Percentiles rank a stretch among this genome's conserved stretches.
These are phyloP conservation scores for Alternaria sp. DNA, from an alignment of 2,329 filamentous ascomycete genomes.

Conservation along the genomic window DNA sequence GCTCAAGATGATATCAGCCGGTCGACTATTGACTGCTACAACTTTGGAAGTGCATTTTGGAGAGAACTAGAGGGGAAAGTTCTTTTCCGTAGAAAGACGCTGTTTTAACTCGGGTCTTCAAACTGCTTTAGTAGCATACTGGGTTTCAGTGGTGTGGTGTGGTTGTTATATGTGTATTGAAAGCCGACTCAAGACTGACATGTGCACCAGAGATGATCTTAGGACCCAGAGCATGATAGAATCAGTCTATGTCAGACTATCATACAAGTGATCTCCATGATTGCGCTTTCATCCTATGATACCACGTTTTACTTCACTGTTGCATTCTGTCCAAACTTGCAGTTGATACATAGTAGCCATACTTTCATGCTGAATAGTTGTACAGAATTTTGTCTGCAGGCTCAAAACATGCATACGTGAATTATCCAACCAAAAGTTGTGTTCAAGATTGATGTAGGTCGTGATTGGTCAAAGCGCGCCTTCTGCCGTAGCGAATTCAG, in stretches of 20 bases:
- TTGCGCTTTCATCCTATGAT: background rate
- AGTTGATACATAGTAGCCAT: background rate
- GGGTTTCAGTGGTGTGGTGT: background rate
- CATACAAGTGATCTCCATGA: background rate
- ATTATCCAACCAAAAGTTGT: background rate
- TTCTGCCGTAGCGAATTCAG: constrained; percentile 13
- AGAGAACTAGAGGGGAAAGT: background rate
- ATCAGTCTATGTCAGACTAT: background rate
- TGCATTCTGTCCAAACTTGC: background rate
- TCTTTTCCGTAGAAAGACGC: background rate
- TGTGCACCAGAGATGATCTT: background rate
- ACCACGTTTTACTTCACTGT: background rate
- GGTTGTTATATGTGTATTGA: background rate
- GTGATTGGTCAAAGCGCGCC: constrained; percentile 17
- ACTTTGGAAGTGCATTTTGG: background rate
- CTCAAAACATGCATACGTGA: background rate
- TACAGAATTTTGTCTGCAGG: background rate
- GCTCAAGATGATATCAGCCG: background rate
- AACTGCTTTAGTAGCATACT: background rate
- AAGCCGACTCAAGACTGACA: background rate
- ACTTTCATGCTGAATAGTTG: background rate
- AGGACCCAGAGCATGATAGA: background rate
- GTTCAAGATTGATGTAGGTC: background rate
- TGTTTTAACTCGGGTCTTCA: background rate
- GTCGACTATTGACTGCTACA: background rate